Base-by-base conservation (phyloP, 768 basidiomycete species). In the Leccinum barrowsii region DNA sequence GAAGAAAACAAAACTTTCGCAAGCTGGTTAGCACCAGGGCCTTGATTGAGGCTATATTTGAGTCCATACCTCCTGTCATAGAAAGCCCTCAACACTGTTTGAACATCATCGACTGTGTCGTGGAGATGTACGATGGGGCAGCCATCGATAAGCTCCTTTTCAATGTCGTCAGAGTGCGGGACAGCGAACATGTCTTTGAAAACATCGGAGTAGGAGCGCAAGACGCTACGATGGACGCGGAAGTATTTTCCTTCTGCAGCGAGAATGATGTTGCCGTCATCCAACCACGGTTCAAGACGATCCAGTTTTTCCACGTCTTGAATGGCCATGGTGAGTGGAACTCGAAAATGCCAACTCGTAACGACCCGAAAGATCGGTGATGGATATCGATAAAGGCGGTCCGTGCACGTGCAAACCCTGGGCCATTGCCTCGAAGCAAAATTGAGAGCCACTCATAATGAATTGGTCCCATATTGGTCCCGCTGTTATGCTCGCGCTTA, bases 191-290 rank as follows among this genome's bases (percentile, higher is more conserved):
- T 70, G 34, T 68, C 70, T 17, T 56, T 60, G 60, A 75, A 74
- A n/a, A 75, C 59, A 4, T 62, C 59, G 2, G 73, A 74, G 53
- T 75, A 62, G 2, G 58, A 30, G 21, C 54, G 37, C 10, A 75
- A 52, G 34, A 71, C 48, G 19, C 61, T 66, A 19, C 73, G 67
- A 48, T 75, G 73, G 13, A 76, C 73, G 10, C 70, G 68, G 47
- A 75, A 75, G 12, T 58, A 58, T 56, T 65, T 72, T 5, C 47
- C 57, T 24, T 68, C 60, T 11, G 60, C 67, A 11, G 60, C 55
- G 10, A 75, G 65, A 50, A 75, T 46, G 40, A 75, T 59, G 44
- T 65, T 73, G 0, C 74, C 74, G n/a, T 74, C 73, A 2, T 70
- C 63, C 11, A 67, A 46, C 70, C 72, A 73, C 6, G 63, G 62